Evolutionary conservation across 768 basidiomycete species (phyloP).

Genomic region (Lentinula raphanica): DNA sequence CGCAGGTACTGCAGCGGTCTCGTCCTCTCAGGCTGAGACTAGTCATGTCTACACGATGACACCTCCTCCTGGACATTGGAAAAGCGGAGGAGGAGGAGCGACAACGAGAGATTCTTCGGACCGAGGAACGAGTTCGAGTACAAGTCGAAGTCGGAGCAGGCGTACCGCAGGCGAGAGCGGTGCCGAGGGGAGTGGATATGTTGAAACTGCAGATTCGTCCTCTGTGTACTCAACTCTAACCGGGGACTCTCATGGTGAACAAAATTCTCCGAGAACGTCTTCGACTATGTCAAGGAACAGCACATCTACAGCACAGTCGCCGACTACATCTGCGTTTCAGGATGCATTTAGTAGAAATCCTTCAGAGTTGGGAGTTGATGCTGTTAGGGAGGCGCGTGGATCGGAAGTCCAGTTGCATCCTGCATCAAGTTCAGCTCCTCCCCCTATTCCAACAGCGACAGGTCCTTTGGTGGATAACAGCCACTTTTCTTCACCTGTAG

Average conservation of each 20-base stretch:
- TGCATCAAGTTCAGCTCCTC: no score
- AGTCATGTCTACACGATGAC: conserved; percentile 28
- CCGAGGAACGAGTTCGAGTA: conserved; percentile 12
- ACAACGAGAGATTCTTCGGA: conserved; percentile 9
- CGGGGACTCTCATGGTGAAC: conserved; percentile 28
- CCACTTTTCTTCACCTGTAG: no score
- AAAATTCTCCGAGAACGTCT: conserved; percentile 35
- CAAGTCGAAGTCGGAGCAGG: conserved; percentile 13
- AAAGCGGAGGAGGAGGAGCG: neutral
- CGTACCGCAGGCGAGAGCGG: conserved; percentile 13
- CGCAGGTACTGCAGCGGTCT: neutral
- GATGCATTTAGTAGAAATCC: conserved; percentile 39
- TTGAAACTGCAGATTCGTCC: neutral
- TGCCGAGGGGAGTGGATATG: neutral
- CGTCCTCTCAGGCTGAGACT: neutral
- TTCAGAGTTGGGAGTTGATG: neutral
- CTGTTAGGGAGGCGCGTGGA: neutral
- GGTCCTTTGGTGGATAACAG: neutral
- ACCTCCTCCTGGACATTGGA: conserved; percentile 35
- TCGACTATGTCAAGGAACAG: conserved; percentile 46
- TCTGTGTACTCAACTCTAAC: neutral
- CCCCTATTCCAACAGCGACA: neutral
- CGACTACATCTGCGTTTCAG: conserved; percentile 76
- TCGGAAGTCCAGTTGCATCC: no score
- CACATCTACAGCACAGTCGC: conserved; percentile 37